Evolutionary conservation across 371 early-diverging fungal genomes (phyloP), one percentile per base, ranked within the genome.

Genomic region (Haplosporangium sp.): DNA sequence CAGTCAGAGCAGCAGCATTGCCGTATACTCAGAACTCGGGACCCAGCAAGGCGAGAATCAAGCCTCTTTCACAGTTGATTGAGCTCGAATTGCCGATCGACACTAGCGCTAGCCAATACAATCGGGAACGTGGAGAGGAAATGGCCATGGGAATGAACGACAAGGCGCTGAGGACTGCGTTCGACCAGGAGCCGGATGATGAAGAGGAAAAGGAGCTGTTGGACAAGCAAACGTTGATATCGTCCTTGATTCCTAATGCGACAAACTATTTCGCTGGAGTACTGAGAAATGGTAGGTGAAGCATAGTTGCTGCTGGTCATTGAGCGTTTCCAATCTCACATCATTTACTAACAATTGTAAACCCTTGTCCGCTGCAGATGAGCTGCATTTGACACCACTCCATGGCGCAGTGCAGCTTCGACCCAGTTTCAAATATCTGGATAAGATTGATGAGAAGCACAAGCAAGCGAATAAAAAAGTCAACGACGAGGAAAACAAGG

Each of bases 71-170:
- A 13, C 89, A 91, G 54, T 86, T 91, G 72, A 88, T 96, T 29
- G 95, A 97, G 80, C 69, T 96, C n/a, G 96, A 96, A 70, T 73
- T 96, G n/a, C 92, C 93, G 12, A 58, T 97, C 5, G 91, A 95
- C 57, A 92, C 92, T 18, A 81, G 82, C 47, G 83, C 90, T 11
- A 62, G 81, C 6, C 86, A 89, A 70, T 96, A 95, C 82, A 91
- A 90, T 81, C 83, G 83, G 36, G 93, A 94, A 37, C 82, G 89
- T 52, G 97, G 95, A 40, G 90, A 90, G 69, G 91, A 92, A 70
- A 85, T 95, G 52, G 95, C 92, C 8, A 79, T 86, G 68, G 95
- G 94, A 6, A 81, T 93, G 67, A 91, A 93, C 54, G 92, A 94
- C 62, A 87, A 87, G 64, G 83, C 87, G 5, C 83, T 92, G 61